These are phyloP conservation scores for Pilatotrama ljubarskyi DNA, from an alignment of 768 basidiomycete genomes.

Conservation along the genomic window DNA sequence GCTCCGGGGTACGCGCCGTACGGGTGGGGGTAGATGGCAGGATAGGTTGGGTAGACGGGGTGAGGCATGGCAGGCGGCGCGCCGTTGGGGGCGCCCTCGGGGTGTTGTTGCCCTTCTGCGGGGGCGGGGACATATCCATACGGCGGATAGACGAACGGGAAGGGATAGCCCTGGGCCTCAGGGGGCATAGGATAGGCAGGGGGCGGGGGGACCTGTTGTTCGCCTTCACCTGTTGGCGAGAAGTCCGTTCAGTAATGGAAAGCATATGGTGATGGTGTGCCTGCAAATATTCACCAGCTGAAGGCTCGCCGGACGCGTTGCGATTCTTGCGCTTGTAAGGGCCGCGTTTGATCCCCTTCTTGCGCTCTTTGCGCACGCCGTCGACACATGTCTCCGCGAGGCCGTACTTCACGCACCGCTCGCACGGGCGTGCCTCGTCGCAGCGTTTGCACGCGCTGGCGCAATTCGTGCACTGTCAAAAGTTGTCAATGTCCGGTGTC, in stretches of 20 bases:
- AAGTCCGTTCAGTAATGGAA: conserved; percentile 2
- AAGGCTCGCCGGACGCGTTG: conserved; percentile 19
- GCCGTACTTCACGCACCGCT: conserved; percentile 64
- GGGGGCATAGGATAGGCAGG: conserved; percentile 34
- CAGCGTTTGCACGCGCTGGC: conserved; percentile 59
- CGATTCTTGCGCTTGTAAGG: conserved; percentile 58
- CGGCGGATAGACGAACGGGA: conserved; percentile 47
- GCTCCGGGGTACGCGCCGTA: conserved; percentile 22
- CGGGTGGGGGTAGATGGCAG: conserved; percentile 38
- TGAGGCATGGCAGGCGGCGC: conserved; percentile 31
- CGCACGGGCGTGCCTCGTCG: conserved; percentile 60
- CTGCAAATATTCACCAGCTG: conserved; percentile 17
- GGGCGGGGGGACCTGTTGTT: conserved; percentile 14
- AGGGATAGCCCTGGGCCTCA: conserved; percentile 47
- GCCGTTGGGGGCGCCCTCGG: conserved; percentile 36
- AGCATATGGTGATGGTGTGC: background rate
- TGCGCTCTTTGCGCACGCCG: conserved; percentile 63
- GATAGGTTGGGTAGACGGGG: conserved; percentile 39
- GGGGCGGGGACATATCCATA: conserved; percentile 41
- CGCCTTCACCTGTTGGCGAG: conserved; percentile 11
- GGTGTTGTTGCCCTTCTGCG: conserved; percentile 37
- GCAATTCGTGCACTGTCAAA: conserved; percentile 53
- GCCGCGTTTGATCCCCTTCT: conserved; percentile 58
- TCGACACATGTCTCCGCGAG: conserved; percentile 57
- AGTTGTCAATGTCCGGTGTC: conserved; percentile 4